A percentile compares a stretch with the other conserved stretches of the same genome.
Conservation (phyloP, 1,139 yeast genomes). For the Zygoascus sp. region DNA sequence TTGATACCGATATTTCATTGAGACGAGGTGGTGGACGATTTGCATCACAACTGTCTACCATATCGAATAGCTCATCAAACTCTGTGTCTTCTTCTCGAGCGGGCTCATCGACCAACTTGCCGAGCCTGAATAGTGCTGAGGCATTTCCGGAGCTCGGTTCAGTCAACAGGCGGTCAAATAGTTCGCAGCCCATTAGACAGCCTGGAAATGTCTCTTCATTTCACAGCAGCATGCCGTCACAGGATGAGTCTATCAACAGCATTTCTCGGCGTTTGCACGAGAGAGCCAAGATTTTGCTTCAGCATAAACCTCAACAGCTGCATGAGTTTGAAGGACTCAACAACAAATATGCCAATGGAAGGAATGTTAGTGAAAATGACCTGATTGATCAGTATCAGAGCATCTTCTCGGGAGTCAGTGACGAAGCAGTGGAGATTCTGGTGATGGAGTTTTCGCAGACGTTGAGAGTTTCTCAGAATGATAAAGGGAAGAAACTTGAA, state of each 20-base stretch:
- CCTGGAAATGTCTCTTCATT: constrained; percentile 22
- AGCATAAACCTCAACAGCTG: constrained; percentile 48
- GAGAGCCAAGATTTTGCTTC: constrained; percentile 58
- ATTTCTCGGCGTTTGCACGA: constrained; percentile 70
- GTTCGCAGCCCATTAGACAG: constrained; percentile 14
- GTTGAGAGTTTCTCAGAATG: background rate
- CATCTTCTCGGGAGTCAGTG: constrained; percentile 43
- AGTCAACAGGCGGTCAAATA: constrained; percentile 7
- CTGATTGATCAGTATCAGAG: constrained; percentile 48
- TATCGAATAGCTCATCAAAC: constrained; percentile 16
- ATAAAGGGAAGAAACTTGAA: constrained; percentile 2
- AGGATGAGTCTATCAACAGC: constrained; percentile 45
- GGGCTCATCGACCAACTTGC: constrained; percentile 22
- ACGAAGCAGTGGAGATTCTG: constrained; percentile 43
- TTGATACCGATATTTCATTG: constrained; percentile 27
- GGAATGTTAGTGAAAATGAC: constrained; percentile 44
- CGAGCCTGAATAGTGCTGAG: constrained; percentile 18
- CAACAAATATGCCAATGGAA: constrained; percentile 44
- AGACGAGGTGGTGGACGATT: constrained; percentile 41
- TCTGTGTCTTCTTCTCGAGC: constrained; percentile 16
- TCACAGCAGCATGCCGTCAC: constrained; percentile 30
- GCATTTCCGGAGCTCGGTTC: constrained; percentile 31
- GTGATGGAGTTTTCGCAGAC: constrained; percentile 41
- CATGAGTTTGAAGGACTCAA: constrained; percentile 50
- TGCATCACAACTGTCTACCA: constrained; percentile 66